Conservation (phyloP, 805 yeast genomes). For the Myxozyma mucilagina region DNA sequence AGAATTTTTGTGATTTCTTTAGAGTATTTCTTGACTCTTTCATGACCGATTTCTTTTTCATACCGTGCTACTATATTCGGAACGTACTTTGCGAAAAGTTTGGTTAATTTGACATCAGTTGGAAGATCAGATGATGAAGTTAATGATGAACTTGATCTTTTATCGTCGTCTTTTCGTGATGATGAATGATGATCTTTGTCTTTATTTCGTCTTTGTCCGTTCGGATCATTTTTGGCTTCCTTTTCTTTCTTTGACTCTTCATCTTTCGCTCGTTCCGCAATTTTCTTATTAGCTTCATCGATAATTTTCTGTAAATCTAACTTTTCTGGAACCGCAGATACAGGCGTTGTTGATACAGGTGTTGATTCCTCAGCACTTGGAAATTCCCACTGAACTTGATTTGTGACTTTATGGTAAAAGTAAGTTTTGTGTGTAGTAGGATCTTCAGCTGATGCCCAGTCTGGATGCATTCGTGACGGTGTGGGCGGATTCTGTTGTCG, state of each 20-base stretch:
- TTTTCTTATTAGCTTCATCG: slow-evolving; percentile 41
- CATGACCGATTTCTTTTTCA: slow-evolving; percentile 62
- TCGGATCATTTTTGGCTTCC: slow-evolving; percentile 1
- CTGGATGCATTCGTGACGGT: slow-evolving; percentile 43
- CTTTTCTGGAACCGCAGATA: slow-evolving; percentile 33
- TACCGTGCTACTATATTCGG: slow-evolving; percentile 76
- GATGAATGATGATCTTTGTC: slow-evolving; percentile 1
- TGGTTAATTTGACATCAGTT: slow-evolving; percentile 13
- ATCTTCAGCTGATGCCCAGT: slow-evolving; percentile 65
- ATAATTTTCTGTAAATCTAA: slow-evolving; percentile 43
- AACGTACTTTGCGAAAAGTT: slow-evolving; percentile 64
- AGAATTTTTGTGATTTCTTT: slow-evolving; percentile 70
- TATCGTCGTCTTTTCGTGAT: slow-evolving; percentile 30
- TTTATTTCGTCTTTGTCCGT: slow-evolving; percentile 10
- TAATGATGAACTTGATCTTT: background rate
- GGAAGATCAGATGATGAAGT: background rate
- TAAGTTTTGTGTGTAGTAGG: slow-evolving; percentile 47
- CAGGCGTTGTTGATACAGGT: slow-evolving; percentile 13
- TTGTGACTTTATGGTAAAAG: slow-evolving; percentile 54
- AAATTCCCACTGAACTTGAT: slow-evolving; percentile 59
- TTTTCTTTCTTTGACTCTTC: slow-evolving; percentile 31
- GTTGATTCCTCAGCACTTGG: slow-evolving; percentile 45
- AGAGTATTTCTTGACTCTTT: slow-evolving; percentile 72
- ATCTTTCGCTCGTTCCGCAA: slow-evolving; percentile 42
- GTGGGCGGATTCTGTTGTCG: slow-evolving; percentile 39